Evolutionary conservation across 2,329 filamentous ascomycete genomes (phyloP).

Genomic region (Cladophialophora immunda): DNA sequence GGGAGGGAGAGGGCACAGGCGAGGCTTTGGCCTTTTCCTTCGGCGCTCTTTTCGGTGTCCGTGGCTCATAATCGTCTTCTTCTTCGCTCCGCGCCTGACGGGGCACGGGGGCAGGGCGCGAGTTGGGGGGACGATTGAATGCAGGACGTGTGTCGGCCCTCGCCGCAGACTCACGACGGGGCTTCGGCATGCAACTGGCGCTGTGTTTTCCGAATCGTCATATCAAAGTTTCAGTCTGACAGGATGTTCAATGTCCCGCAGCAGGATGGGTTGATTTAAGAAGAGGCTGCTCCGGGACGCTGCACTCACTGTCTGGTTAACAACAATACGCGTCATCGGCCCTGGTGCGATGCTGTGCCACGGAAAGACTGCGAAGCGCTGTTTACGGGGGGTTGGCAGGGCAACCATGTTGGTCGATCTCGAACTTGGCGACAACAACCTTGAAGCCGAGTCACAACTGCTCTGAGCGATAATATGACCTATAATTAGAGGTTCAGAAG

Average conservation of each 20-base stretch:
- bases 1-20: constrained; percentile 35
- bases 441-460: too few species aligned
- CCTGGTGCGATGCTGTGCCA: neutral
- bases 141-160: constrained; percentile 44
- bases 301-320: neutral
- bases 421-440: too few species aligned
- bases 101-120: constrained; percentile 37
- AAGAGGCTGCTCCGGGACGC: neutral
- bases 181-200: constrained; percentile 40
- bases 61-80: constrained; percentile 23
- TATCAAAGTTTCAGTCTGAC: constrained; percentile 19
- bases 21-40: constrained; percentile 38
- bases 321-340: neutral
- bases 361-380: neutral
- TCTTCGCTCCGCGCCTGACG: constrained; percentile 11
- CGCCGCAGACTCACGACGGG: constrained; percentile 41
- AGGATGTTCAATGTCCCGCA: neutral
- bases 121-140: constrained; percentile 43
- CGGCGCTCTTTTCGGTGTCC: constrained; percentile 31
- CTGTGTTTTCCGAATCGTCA: constrained; percentile 21
- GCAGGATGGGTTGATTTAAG: neutral
- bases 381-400: neutral
- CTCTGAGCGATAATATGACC: too few species aligned
- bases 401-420: neutral
- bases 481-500: too few species aligned